These are phyloP conservation scores for Penicillium sp. DNA, from an alignment of 2,329 filamentous ascomycete genomes.

Conservation along the genomic window DNA sequence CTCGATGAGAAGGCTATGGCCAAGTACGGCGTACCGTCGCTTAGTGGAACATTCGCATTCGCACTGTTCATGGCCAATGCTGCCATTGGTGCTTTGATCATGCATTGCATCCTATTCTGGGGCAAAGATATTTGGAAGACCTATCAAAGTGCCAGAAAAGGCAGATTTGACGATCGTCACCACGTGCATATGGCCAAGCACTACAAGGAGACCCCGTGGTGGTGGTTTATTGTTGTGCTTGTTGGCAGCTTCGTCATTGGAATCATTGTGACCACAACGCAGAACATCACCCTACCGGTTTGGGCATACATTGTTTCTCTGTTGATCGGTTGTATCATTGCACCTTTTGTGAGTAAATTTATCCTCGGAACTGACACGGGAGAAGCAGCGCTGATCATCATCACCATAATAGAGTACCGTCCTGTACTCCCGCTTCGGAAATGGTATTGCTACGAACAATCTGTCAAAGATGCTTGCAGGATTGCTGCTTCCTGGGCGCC, in stretches of 20 bases:
- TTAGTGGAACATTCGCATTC: conserved; percentile 52
- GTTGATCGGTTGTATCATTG: conserved; percentile 28
- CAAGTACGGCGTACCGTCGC: conserved; percentile 46
- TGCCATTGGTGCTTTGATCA: conserved; percentile 55
- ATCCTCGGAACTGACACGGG: neutral
- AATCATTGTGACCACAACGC: conserved; percentile 30
- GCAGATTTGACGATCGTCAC: conserved; percentile 50
- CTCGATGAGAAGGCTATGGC: conserved; percentile 37
- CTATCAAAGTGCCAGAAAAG: conserved; percentile 47
- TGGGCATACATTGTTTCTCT: conserved; percentile 35
- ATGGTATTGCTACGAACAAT: conserved; percentile 58
- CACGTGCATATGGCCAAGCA: conserved; percentile 52
- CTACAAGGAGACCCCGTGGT: conserved; percentile 50
- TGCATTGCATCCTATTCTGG: conserved; percentile 55
- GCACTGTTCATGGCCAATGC: conserved; percentile 57
- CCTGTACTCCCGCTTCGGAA: conserved; percentile 53
- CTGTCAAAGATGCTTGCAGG: conserved; percentile 57
- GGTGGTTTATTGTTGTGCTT: conserved; percentile 33
- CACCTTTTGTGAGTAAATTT: conserved; percentile 23
- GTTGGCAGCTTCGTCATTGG: conserved; percentile 30
- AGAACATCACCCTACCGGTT: conserved; percentile 30
- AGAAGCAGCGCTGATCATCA: conserved; percentile 4
- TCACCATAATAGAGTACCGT: conserved; percentile 45
- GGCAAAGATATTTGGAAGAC: conserved; percentile 50
- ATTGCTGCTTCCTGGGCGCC: conserved; percentile 49